Base-by-base conservation (phyloP, 2,329 filamentous ascomycete genomes). In the Albifimbria verrucaria region DNA sequence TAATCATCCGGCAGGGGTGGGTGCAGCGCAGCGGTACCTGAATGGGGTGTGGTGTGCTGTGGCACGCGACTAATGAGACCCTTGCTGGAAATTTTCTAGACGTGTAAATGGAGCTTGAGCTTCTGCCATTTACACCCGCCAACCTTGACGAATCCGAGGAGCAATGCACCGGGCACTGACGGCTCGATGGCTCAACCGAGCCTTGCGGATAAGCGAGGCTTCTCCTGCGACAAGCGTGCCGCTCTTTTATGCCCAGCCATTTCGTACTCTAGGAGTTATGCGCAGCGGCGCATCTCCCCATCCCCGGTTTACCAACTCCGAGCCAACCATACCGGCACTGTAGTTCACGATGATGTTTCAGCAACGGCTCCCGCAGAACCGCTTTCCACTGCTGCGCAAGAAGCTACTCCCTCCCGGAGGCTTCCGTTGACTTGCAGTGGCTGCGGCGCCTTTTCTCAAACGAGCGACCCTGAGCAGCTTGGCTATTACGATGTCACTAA, bases 361-460 rank as follows among this genome's bases (percentile, higher is more conserved):
- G 9, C 43, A 17, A 26, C 26, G 7, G 32, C 46, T 17, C 22
- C 28, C 2, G 12, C 22, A 4, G 28, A 49, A 11, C 11, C 36
- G 26, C 32, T n/a, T 4, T 39, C 32, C 5, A 12, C 18, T 39
- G 12, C 32, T 15, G 32, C 32, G 7, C 23, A 9, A 44, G n/a
- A n/a, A n/a, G 26, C 10, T 15, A 12, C 44, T 1, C 48, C 56
- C 3, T 50, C 39, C 12, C 63, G 65, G 39, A 60, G 58, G 44
- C 70, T 88, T 2, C 85, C 86, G 0, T 61, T 75, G 11, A 81
- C 80, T 57, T 89, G 86, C 60, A 76, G 77, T 12, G 86, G 86
- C 32, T 89, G 86, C 63, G 86, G 86, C 44, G 85, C 85, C 15
- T 76, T 86, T 59, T 76, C 82, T 45, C 86, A 89, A 65, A 83